Conservation (phyloP, 2,329 filamentous ascomycete genomes). For the Aspergillus fischeri region DNA sequence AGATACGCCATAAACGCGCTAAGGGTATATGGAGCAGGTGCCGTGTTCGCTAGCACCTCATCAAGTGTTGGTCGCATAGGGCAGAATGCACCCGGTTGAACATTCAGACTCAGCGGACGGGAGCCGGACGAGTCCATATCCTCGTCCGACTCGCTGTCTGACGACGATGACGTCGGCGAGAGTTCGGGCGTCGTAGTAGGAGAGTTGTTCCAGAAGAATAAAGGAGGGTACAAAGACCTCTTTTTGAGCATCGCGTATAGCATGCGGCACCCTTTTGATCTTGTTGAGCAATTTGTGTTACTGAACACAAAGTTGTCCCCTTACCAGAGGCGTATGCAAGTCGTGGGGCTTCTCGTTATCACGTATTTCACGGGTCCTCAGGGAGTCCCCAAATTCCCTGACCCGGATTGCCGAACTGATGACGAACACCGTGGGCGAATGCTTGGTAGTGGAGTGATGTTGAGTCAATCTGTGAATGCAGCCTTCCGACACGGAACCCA, state of each 20-base stretch:
- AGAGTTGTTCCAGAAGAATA: slow-evolving; percentile 36
- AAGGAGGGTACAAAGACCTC: slow-evolving; percentile 32
- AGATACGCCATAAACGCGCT: slow-evolving; percentile 94
- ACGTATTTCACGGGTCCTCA: background rate
- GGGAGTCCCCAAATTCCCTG: background rate
- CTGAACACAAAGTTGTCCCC: slow-evolving; percentile 6
- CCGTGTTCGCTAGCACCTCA: slow-evolving; percentile 82
- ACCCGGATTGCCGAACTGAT: background rate
- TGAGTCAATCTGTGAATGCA: background rate
- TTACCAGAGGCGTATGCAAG: background rate
- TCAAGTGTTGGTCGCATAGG: slow-evolving; percentile 66
- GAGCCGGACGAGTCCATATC: slow-evolving; percentile 40
- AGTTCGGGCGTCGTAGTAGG: slow-evolving; percentile 44
- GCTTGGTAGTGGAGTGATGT: background rate
- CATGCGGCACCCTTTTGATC: slow-evolving; percentile 18
- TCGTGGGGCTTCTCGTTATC: background rate
- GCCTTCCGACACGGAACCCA: slow-evolving; percentile 6
- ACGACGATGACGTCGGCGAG: slow-evolving; percentile 39
- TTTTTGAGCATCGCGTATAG: slow-evolving; percentile 38
- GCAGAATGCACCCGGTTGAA: slow-evolving; percentile 36
- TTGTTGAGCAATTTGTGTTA: slow-evolving; percentile 9
- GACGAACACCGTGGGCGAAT: background rate
- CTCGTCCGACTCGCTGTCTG: slow-evolving; percentile 43
- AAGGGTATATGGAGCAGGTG: slow-evolving; percentile 83
- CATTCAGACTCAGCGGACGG: slow-evolving; percentile 42